Evolutionary conservation across 306 rosid genomes (phyloP).

Genomic region (Rosa multiflora): DNA sequence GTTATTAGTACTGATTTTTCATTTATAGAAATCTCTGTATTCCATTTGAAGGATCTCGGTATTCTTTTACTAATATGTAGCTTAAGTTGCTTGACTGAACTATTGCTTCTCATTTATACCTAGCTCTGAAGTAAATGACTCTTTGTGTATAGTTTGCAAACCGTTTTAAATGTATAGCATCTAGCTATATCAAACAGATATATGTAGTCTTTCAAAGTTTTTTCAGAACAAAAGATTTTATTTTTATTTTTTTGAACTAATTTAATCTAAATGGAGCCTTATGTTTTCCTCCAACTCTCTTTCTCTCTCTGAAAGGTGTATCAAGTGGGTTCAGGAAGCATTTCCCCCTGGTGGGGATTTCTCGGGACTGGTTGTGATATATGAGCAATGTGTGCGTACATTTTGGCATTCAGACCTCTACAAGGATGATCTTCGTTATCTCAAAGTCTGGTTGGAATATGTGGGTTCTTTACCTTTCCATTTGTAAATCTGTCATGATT

Average conservation of each 20-base stretch:
- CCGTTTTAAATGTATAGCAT: background rate
- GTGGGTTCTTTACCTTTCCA: conserved; percentile 36
- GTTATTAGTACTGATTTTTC: no score
- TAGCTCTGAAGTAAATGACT: background rate
- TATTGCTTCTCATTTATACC: background rate
- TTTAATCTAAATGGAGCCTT: background rate
- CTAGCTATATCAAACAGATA: background rate
- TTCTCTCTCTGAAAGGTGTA: conserved; percentile 51
- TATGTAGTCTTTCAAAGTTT: background rate
- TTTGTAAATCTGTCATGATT: background rate
- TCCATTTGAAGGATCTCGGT: background rate
- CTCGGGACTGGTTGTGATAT: conserved; percentile 82
- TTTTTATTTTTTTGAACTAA: background rate
- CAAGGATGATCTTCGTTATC: conserved; percentile 84
- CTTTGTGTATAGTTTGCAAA: background rate
- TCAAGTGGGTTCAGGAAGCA: conserved; percentile 95
- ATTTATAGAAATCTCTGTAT: no score
- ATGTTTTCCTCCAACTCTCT: background rate
- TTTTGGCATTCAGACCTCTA: conserved; percentile 87
- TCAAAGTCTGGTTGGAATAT: conserved; percentile 96
- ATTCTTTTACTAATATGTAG: background rate
- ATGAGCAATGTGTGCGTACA: conserved; percentile 85
- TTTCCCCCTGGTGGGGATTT: conserved; percentile 91
- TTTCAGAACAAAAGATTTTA: background rate
- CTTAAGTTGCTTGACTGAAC: background rate